phyloP scores from a whole-genome alignment of 495 filamentous ascomycete species.

The Podospora sp. region DNA sequence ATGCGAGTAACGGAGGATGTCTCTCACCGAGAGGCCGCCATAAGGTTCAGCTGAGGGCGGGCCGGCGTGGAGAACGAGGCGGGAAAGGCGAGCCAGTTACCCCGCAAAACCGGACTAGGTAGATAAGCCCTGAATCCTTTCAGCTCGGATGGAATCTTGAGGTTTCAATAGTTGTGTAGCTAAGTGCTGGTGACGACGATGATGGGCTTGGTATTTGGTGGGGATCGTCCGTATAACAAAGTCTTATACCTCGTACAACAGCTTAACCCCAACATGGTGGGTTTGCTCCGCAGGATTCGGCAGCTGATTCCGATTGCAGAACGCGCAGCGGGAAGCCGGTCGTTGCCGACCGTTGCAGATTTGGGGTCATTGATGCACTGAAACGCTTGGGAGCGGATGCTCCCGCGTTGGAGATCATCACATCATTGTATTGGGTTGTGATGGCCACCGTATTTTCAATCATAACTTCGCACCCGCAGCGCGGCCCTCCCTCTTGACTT shows the following conservation, averaged over 20 bases:
- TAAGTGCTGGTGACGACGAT: background rate
- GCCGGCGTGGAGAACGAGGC: background rate
- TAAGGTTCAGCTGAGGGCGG: background rate
- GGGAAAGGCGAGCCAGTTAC: background rate
- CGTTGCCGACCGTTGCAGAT: no score
- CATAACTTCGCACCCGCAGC: conserved; percentile 38
- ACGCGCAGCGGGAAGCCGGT: no score
- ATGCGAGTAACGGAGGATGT: no score
- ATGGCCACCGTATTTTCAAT: conserved; percentile 28
- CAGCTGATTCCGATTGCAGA: no score
- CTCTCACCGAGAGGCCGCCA: background rate
- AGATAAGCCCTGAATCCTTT: background rate
- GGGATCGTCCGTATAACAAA: no score
- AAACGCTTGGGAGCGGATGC: no score
- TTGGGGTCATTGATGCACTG: no score
- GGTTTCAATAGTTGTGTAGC: background rate
- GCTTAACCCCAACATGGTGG: no score
- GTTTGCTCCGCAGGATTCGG: no score
- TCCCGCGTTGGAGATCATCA: no score
- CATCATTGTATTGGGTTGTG: no score
- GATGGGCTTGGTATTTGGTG: background rate
- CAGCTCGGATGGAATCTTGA: background rate
- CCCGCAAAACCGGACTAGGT: background rate
- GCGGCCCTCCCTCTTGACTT: conserved; percentile 41
- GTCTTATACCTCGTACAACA: no score